Evolutionary conservation across 108 stramenopile species (phyloP), one percentile per base, ranked within the genome.

Genomic region (Stephanodiscus minutulus): DNA sequence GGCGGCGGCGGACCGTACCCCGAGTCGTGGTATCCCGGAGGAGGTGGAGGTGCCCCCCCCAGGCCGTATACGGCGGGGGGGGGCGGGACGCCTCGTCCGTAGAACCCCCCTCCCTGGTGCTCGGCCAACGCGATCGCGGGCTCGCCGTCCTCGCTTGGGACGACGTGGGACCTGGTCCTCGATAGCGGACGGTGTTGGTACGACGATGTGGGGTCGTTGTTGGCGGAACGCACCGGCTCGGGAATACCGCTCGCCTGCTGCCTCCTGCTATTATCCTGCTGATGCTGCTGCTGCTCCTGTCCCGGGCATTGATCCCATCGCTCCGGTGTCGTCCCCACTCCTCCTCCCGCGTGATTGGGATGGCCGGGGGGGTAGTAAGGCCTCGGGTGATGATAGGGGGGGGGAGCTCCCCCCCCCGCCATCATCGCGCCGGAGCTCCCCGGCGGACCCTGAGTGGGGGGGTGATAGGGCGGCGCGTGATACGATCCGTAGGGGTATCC

Each of bases 1-100:
- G 43, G 43, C 43, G 43, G 43, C n/a, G 59, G 35, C n/a, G 59
- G 59, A 39, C 35, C 59, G 29, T 60, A 60, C 21, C 28, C 18
- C 29, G 59, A 28, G 20, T 60, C 28, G 20, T 17, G 59, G 39
- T 60, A 60, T 37, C 59, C 36, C 59, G 36, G 36, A 31, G 55
- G 55, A 31, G 55, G 68, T 17, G 72, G 72, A 37, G n/a, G n/a
- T n/a, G n/a, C n/a, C n/a, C n/a, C n/a, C n/a, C 64, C 64, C 18
- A 58, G 64, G 0, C 46, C 44, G 11, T 44, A n/a, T n/a, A n/a
- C 7, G 37, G 36, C 20, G 33, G 49, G 65, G 37, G 9, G 48
- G 50, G 49, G 50, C 29, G 20, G 49, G 5, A n/a, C n/a, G n/a
- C n/a, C n/a, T n/a, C 64, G 22, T 27, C 48, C 21, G 64, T 46